Conservation (phyloP, 768 basidiomycete species). For the Asterophora parasitica region DNA sequence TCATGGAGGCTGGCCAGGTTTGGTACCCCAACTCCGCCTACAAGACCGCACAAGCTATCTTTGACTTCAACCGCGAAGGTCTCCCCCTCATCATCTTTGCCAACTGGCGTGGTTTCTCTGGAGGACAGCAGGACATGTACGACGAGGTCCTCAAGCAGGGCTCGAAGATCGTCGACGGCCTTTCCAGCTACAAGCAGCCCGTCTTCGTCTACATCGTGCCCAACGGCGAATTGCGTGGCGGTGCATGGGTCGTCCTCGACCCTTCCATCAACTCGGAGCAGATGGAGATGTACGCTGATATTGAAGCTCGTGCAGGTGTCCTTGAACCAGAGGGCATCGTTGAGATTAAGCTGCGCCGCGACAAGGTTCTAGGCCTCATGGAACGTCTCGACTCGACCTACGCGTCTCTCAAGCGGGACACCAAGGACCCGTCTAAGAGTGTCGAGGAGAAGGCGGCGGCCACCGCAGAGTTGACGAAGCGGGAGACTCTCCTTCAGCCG, state of each 20-base stretch:
- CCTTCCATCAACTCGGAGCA: conserved; percentile 95
- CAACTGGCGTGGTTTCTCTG: conserved; percentile 99
- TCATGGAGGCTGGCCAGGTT: conserved; percentile 99
- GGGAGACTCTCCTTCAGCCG: conserved; percentile 80
- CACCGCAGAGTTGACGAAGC: conserved; percentile 58
- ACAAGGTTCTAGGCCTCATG: conserved; percentile 88
- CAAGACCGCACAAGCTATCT: conserved; percentile 99
- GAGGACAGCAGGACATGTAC: conserved; percentile 99
- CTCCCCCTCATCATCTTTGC: conserved; percentile 97
- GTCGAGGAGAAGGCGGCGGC: conserved; percentile 73
- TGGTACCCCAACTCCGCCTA: conserved; percentile 99
- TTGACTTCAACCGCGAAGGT: conserved; percentile 96
- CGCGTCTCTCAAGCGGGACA: conserved; percentile 72
- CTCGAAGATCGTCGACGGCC: conserved; percentile 97
- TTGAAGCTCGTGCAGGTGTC: conserved; percentile 93
- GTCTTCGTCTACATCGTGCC: conserved; percentile 98
- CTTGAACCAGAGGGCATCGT: conserved; percentile 95
- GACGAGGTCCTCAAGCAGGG: conserved; percentile 97
- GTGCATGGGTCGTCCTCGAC: conserved; percentile 99
- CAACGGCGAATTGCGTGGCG: conserved; percentile 97
- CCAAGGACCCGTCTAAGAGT: conserved; percentile 68
- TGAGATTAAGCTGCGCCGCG: conserved; percentile 96
- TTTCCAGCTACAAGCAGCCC: conserved; percentile 95
- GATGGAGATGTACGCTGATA: conserved; percentile 99
- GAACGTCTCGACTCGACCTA: conserved; percentile 87